Conservation (phyloP, 257 asterid genomes). For the Nicotiana noctiflora region DNA sequence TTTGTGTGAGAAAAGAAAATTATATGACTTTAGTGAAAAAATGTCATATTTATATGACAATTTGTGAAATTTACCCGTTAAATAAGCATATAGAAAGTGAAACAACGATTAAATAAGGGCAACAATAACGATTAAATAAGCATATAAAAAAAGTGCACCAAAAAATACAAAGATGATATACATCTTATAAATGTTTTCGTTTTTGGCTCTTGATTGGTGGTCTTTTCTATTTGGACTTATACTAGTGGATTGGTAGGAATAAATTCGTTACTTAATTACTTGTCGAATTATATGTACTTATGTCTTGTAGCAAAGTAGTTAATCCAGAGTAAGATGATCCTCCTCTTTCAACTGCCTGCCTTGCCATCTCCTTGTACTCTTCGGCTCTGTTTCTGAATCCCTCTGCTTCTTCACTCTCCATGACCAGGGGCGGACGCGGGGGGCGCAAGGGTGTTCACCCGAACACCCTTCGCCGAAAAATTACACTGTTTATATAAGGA, state of each 20-base stretch:
- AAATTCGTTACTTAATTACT: not conserved
- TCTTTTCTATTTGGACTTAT: not conserved
- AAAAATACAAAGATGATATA: not conserved
- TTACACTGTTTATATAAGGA: too few species aligned
- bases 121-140: not conserved
- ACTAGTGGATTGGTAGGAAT: not conserved
- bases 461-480: too few species aligned
- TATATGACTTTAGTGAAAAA: too few species aligned
- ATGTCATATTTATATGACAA: too few species aligned
- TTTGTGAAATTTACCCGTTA: too few species aligned
- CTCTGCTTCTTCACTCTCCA: slow-evolving; percentile 15
- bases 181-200: not conserved
- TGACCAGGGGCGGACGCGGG: too few species aligned
- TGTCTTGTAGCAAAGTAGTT: slow-evolving; percentile 6
- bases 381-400: slow-evolving; percentile 35
- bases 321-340: slow-evolving; percentile 11
- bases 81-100: too few species aligned
- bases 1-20: too few species aligned
- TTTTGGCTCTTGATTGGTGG: not conserved
- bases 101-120: not conserved
- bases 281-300: not conserved
- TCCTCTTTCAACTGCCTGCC: slow-evolving; percentile 24
- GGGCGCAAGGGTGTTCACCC: too few species aligned
- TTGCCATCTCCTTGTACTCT: slow-evolving; percentile 25
- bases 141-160: not conserved